phyloP scores from a whole-genome alignment of 2,329 filamentous ascomycete species.

The Bimuria novae-zelandiae region DNA sequence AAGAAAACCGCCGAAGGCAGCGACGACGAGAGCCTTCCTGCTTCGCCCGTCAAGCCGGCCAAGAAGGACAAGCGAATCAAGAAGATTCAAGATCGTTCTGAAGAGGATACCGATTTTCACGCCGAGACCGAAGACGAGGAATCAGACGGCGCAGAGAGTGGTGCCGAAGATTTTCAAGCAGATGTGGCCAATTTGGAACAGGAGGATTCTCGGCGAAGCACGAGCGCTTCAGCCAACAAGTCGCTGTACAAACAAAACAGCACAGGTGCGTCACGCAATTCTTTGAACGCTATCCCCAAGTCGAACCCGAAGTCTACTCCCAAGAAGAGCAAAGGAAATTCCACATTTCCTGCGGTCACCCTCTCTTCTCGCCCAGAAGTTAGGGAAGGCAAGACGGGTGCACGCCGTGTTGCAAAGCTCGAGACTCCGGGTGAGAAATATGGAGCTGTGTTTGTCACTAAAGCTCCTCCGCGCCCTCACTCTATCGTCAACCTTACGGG shows the following conservation, averaged over 20 bases:
- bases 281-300: no score
- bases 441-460: background rate
- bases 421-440: background rate
- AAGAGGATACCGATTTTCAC: conserved; percentile 58
- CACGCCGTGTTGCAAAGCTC: background rate
- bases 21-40: conserved; percentile 17
- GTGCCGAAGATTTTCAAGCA: conserved; percentile 10
- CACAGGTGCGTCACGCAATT: conserved; percentile 24
- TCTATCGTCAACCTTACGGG: background rate
- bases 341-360: conserved; percentile 8
- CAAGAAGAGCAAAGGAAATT: conserved; percentile 4
- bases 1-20: conserved; percentile 21
- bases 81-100: conserved; percentile 39
- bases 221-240: conserved; percentile 13
- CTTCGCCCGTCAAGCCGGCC: conserved; percentile 38
- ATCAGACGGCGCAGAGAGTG: conserved; percentile 31
- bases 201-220: conserved; percentile 9
- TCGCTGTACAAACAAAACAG: conserved; percentile 26
- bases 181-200: conserved; percentile 16
- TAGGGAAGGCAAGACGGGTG: background rate
- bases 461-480: background rate
- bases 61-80: conserved; percentile 34
- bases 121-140: conserved; percentile 52
- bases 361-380: background rate
- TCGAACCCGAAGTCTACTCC: no score